Evolutionary conservation across 2,329 filamentous ascomycete genomes (phyloP).

Genomic region (Moelleriella libera): DNA sequence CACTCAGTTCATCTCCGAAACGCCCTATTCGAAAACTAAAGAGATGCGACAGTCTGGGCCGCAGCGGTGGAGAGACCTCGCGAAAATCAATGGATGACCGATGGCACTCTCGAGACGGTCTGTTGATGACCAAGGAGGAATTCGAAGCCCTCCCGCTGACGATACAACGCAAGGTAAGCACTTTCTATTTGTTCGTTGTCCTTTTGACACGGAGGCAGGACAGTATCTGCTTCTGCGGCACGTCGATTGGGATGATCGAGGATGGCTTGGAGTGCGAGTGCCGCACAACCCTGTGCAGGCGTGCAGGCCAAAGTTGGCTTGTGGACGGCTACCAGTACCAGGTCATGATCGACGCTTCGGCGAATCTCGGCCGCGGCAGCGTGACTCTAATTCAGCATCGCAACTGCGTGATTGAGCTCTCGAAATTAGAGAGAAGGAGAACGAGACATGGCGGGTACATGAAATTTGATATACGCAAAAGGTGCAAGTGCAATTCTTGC

Average conservation of each 20-base stretch:
- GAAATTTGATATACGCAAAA: no score
- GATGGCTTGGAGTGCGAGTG: no score
- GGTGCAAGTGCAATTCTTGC: no score
- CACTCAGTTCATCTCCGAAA: slow-evolving; percentile 2
- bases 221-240: no score
- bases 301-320: neutral
- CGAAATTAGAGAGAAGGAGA: no score
- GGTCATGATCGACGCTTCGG: neutral
- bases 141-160: slow-evolving; percentile 40
- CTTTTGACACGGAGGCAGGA: no score
- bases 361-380: no score
- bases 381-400: no score
- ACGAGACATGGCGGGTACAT: no score
- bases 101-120: slow-evolving; percentile 7
- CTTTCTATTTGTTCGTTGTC: neutral
- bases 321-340: neutral
- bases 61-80: slow-evolving; percentile 8
- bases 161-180: slow-evolving; percentile 41
- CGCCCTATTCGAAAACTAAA: slow-evolving; percentile 8
- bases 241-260: no score
- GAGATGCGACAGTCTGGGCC: slow-evolving; percentile 7
- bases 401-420: no score
- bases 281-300: neutral
- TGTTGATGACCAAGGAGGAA: slow-evolving; percentile 20
- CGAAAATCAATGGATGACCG: slow-evolving; percentile 12